Conservation (phyloP, 2,329 filamentous ascomycete species). For the Xylariaceae sp. region DNA sequence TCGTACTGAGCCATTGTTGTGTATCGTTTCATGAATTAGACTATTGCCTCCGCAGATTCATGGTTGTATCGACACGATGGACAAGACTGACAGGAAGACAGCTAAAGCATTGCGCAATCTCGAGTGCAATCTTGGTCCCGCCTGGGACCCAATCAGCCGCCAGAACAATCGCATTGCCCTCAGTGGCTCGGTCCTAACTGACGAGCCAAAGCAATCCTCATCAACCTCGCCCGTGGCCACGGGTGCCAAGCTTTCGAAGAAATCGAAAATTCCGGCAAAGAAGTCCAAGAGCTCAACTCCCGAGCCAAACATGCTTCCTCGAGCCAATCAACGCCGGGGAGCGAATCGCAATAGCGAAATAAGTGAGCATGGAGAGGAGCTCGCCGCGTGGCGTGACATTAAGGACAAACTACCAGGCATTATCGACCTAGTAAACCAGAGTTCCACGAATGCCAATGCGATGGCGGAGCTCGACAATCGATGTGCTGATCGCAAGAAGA, state of each 20-base stretch:
- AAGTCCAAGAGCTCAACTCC: background rate
- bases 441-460: slow-evolving; percentile 35
- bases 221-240: slow-evolving; percentile 1
- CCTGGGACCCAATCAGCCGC: slow-evolving; percentile 19
- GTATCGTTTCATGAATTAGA: slow-evolving; percentile 1
- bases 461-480: slow-evolving; percentile 38
- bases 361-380: slow-evolving; percentile 39
- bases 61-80: slow-evolving; percentile 11
- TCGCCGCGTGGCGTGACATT: slow-evolving; percentile 37
- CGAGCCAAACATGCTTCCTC: slow-evolving; percentile 27
- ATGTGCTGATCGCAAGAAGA: slow-evolving; percentile 35
- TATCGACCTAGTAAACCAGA: slow-evolving; percentile 37
- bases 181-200: background rate
- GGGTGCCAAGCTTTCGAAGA: background rate
- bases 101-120: slow-evolving; percentile 19
- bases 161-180: slow-evolving; percentile 6
- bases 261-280: background rate
- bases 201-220: slow-evolving; percentile 4
- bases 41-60: background rate
- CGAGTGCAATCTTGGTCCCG: slow-evolving; percentile 19
- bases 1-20: background rate
- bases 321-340: slow-evolving; percentile 31
- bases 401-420: slow-evolving; percentile 36
- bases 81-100: slow-evolving; percentile 15
- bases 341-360: slow-evolving; percentile 36